Evolutionary conservation across 2,329 filamentous ascomycete genomes (phyloP).

Genomic region (Aciculosporium take): DNA sequence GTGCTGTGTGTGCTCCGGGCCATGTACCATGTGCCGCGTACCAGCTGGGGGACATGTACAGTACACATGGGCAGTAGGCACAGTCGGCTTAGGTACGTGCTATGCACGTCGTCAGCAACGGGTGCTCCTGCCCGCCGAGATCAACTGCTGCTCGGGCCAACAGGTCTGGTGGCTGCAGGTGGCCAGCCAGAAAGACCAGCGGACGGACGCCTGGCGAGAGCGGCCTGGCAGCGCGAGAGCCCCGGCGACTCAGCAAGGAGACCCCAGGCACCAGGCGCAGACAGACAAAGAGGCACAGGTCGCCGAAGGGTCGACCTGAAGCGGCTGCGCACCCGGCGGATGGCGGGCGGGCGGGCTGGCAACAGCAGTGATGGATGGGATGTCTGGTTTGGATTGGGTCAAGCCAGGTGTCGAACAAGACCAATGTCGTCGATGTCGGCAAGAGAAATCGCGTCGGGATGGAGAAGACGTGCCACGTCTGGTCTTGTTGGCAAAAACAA

Average conservation of each 20-base stretch:
- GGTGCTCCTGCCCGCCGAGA: not conserved
- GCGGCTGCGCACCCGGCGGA: not conserved
- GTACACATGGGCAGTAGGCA: too few relatives aligned
- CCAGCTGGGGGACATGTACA: too few relatives aligned
- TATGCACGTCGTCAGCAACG: conserved; percentile 4
- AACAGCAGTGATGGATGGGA: too few relatives aligned
- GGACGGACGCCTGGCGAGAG: too few relatives aligned
- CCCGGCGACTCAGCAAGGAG: too few relatives aligned
- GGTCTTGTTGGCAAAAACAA: not conserved
- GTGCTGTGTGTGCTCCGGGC: too few relatives aligned
- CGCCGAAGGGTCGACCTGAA: not conserved
- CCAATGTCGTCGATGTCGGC: not conserved
- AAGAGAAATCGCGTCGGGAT: not conserved
- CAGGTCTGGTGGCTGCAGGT: too few relatives aligned
- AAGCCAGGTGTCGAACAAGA: not conserved
- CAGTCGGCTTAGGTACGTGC: too few relatives aligned
- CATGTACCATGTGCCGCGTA: too few relatives aligned
- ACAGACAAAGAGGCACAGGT: not conserved
- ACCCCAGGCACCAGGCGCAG: too few relatives aligned
- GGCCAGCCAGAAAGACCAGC: not conserved
- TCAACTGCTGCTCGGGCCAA: not conserved
- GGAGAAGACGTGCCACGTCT: not conserved
- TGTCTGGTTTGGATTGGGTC: not conserved
- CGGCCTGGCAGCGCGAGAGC: too few relatives aligned
- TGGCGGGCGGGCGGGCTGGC: too few relatives aligned